These are phyloP conservation scores for Helminthosporium solani DNA, from an alignment of 2,329 filamentous ascomycete species.

Conservation along the genomic window DNA sequence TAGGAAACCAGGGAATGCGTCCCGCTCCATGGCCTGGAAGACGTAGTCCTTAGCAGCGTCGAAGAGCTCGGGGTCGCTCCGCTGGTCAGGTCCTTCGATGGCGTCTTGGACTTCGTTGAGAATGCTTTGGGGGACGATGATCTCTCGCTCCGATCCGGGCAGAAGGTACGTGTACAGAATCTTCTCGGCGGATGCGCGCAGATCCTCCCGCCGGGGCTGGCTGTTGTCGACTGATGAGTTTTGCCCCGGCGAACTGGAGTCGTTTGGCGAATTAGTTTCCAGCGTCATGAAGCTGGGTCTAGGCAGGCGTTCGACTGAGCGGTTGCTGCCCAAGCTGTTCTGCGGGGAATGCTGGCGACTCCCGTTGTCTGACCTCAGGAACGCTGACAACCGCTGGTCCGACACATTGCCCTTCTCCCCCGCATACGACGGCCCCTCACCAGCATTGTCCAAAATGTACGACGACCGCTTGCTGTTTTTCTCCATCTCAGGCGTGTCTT, in stretches of 20 bases:
- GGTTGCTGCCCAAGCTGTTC: slow-evolving; percentile 54
- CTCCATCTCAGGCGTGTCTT: slow-evolving; percentile 89
- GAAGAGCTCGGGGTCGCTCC: slow-evolving; percentile 96
- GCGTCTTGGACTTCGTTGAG: slow-evolving; percentile 80
- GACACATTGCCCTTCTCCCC: slow-evolving; percentile 69
- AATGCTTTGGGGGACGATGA: slow-evolving; percentile 85
- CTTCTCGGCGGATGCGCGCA: slow-evolving; percentile 92
- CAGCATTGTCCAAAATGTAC: slow-evolving; percentile 67
- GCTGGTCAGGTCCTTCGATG: slow-evolving; percentile 79
- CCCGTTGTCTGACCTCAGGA: slow-evolving; percentile 64
- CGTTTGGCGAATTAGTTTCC: slow-evolving; percentile 60
- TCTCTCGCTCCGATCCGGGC: slow-evolving; percentile 93
- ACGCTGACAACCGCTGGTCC: slow-evolving; percentile 89
- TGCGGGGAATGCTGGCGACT: slow-evolving; percentile 49
- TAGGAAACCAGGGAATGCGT: slow-evolving; percentile 97
- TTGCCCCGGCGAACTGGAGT: slow-evolving; percentile 58
- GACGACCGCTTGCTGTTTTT: slow-evolving; percentile 85
- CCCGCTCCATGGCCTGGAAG: slow-evolving; percentile 98
- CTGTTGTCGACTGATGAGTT: slow-evolving; percentile 33
- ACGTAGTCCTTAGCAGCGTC: slow-evolving; percentile 98
- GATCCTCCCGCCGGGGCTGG: slow-evolving; percentile 64
- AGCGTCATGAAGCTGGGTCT: slow-evolving; percentile 64
- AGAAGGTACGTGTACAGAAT: slow-evolving; percentile 98
- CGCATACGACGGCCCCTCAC: slow-evolving; percentile 54
- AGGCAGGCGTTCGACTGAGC: slow-evolving; percentile 53